Base-by-base conservation (phyloP, 75 land plant genomes). In the Selaginella tamariscina region DNA sequence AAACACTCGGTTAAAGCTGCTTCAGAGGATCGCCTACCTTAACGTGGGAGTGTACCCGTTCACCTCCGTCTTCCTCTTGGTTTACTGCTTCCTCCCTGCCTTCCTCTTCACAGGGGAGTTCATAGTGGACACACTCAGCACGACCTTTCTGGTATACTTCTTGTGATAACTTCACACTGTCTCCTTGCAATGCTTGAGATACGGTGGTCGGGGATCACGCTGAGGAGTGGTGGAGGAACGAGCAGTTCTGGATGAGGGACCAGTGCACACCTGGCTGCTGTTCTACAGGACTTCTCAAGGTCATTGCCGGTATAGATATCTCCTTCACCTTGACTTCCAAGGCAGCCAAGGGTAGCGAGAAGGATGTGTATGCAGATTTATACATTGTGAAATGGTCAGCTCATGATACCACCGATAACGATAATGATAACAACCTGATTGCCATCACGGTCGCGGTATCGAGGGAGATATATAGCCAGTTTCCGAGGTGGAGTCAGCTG, bases 21-120 rank as follows among this genome's bases (percentile, higher is more conserved):
- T 84, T 20, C 86, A 84, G 72, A 71, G 82, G 18, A 54, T 83
- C 8, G 83, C 84, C 29, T 83, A 83, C 55, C 39, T 76, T 59
- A 79, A 79, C 31, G 81, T 79, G 67, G 81, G 74, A 44, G 68
- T 79, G 32, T 79, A 79, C 73, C 82, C 83, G 0, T 82, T 82
- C 82, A 79, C 84, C 20, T 82, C 84, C 26, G 9, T 79, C 64
- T 82, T 82, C 73, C 75, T 82, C 49, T 24, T 83, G 54, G 80
- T 77, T 59, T 83, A 83, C 77, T 83, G 85, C 77, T 83, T 83
- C 83, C 80, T 83, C 32, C 85, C 85, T 27, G 85, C 85, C 0
- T 69, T 83, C 39, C 80, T 83, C 56, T 83, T 83, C 71, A 75
- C 83, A 13, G 79, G 84, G 54, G 64, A 74, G 73, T 81, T 81